Conservation (phyloP, 2,329 filamentous ascomycete genomes). For the Apiospora koreana region DNA sequence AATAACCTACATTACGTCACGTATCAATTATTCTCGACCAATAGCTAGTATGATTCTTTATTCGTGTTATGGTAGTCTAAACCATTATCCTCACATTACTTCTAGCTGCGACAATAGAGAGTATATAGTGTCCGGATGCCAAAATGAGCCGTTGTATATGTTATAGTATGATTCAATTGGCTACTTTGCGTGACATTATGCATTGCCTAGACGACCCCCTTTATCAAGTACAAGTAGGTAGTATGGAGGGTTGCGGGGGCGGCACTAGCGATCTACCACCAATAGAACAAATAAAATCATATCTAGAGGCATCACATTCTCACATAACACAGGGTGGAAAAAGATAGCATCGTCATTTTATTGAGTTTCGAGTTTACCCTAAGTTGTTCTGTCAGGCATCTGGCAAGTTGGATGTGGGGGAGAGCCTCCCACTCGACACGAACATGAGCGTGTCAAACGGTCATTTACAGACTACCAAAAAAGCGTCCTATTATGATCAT, state of each 20-base stretch:
- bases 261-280: background rate
- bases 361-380: background rate
- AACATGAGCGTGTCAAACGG: background rate
- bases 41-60: background rate
- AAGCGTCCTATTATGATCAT: background rate
- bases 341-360: background rate
- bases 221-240: background rate
- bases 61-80: too few species aligned
- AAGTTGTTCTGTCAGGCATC: background rate
- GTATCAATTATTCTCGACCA: background rate
- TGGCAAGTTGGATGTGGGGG: background rate
- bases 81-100: background rate
- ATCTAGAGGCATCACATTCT: background rate
- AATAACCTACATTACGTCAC: background rate
- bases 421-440: background rate
- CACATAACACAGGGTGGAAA: background rate
- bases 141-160: background rate
- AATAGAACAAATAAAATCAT: background rate
- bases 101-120: background rate
- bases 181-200: background rate
- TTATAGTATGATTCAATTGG: background rate
- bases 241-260: background rate
- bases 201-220: background rate
- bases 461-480: background rate
- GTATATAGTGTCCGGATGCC: background rate